Evolutionary conservation across 306 rosid genomes (phyloP).

Genomic region (Quercus gilva): DNA sequence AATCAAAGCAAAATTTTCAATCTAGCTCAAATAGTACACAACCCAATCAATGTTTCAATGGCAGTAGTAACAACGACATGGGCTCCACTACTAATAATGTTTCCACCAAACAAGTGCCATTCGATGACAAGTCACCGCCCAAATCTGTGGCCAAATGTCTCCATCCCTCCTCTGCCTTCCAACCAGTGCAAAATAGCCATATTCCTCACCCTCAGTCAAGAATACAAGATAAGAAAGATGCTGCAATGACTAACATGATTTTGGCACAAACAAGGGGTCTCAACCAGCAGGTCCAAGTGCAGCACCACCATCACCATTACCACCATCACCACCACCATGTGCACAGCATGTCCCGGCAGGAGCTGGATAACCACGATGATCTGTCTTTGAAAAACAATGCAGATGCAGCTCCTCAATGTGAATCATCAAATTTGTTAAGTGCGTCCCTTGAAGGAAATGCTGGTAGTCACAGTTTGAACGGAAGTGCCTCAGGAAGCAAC

Average conservation of each 20-base stretch:
- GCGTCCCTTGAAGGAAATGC: neutral
- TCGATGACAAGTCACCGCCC: constrained; percentile 12
- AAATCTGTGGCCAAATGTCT: neutral
- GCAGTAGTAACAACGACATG: constrained; percentile 48
- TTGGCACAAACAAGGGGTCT: constrained; percentile 1
- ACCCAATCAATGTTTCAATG: constrained; percentile 49
- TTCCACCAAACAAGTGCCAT: constrained; percentile 11
- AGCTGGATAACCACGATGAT: neutral
- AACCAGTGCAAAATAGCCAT: constrained; percentile 6
- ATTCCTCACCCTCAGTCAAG: neutral
- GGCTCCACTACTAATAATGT: constrained; percentile 20
- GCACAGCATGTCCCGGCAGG: constrained; percentile 13
- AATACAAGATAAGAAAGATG: constrained; percentile 19
- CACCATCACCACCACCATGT: constrained; percentile 13
- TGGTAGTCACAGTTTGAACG: neutral
- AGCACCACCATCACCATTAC: constrained; percentile 5
- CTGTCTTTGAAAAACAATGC: neutral
- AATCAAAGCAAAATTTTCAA: constrained; percentile 28
- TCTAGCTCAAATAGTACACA: constrained; percentile 39
- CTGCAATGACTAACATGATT: neutral
- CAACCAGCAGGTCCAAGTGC: constrained; percentile 7
- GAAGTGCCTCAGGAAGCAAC: constrained; percentile 13
- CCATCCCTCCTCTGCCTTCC: constrained; percentile 17
- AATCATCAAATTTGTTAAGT: constrained; percentile 1
- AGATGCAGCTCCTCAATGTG: neutral